phyloP scores from a whole-genome alignment of 1,284 basidiomycete species.

The Xanthoconium separans region DNA sequence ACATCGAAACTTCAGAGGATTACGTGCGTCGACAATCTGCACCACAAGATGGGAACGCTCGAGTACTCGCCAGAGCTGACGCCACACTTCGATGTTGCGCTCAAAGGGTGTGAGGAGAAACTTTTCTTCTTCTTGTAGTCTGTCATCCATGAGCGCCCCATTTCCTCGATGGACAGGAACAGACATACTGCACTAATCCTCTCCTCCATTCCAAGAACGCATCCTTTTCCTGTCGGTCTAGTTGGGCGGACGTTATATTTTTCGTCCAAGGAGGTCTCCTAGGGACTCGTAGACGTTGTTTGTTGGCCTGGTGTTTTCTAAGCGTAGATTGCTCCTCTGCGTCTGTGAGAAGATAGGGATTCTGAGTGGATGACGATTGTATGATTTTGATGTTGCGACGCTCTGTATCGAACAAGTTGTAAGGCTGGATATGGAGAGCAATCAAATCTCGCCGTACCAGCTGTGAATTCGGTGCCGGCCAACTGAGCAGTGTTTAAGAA shows the following conservation, averaged over 20 bases:
- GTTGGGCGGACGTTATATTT: slow-evolving; percentile 68
- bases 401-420: slow-evolving; percentile 50
- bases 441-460: slow-evolving; percentile 56
- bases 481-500: slow-evolving; percentile 95
- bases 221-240: slow-evolving; percentile 87
- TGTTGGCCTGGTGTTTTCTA: slow-evolving; percentile 73
- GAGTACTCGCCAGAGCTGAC: slow-evolving; percentile 93
- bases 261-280: slow-evolving; percentile 86
- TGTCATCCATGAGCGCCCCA: slow-evolving; percentile 26
- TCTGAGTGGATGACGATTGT: slow-evolving; percentile 65
- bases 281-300: slow-evolving; percentile 76
- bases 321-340: slow-evolving; percentile 81
- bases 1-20: slow-evolving; percentile 88
- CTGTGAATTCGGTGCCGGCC: slow-evolving; percentile 96
- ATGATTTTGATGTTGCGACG: slow-evolving; percentile 92
- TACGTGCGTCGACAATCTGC: slow-evolving; percentile 94
- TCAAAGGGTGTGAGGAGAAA: slow-evolving; percentile 94
- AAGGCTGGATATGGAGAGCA: neutral
- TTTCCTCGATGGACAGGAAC: neutral
- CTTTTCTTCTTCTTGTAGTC: slow-evolving; percentile 76
- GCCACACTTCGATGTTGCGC: slow-evolving; percentile 95
- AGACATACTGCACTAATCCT: slow-evolving; percentile 80
- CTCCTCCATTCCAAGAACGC: slow-evolving; percentile 91
- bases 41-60: slow-evolving; percentile 93
- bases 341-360: slow-evolving; percentile 86